Base-by-base conservation (phyloP, 2,329 filamentous ascomycete species). In the Alternaria panax region DNA sequence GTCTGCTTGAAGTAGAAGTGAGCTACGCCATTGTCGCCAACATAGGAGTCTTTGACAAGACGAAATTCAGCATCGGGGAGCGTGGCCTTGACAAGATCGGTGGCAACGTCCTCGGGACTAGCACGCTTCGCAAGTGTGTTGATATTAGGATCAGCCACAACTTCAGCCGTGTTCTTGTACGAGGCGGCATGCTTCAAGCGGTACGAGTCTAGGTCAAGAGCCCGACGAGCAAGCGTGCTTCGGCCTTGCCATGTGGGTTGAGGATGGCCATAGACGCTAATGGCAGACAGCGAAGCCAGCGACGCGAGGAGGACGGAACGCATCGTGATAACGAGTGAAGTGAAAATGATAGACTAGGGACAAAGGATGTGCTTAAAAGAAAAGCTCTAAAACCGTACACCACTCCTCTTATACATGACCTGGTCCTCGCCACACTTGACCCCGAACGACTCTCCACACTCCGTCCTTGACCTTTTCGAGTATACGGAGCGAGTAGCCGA, bases 1-100 rank as follows among this genome's bases (percentile, higher is more conserved):
- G 85, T 87, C 75, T 88, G 86, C 74, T 84, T 85, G 69, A 88
- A 86, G 71, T 86, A 81, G 63, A 87, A 84, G 66, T 88, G 86
- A 0, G 80, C 80, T 59, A 88, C 78, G 8, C 85, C 85, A 54
- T 86, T 86, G 45, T 67, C 73, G n/a, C 85, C 81, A 11, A 84
- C 77, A 50, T 87, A 88, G 65, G 83, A 80, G 67, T 87, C 85
- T 0, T 80, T 70, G 0, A 83, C 81, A 7, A 85, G 62, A 20
- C 86, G 83, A 73, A 87, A 88, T 22, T 72, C 71, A 16, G 77
- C 70, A 51, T 67, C 74, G 2, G 79, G 79, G 2, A 70, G 64
- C 11, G 74, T 72, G 34, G 54, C 66, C 66, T 75, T 73, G 22
- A 79, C 69, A 20, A 78, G 57, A 32, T 73, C 68, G 7, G 68